Base-by-base conservation (phyloP, 805 yeast genomes). In the Candida gorgasii region DNA sequence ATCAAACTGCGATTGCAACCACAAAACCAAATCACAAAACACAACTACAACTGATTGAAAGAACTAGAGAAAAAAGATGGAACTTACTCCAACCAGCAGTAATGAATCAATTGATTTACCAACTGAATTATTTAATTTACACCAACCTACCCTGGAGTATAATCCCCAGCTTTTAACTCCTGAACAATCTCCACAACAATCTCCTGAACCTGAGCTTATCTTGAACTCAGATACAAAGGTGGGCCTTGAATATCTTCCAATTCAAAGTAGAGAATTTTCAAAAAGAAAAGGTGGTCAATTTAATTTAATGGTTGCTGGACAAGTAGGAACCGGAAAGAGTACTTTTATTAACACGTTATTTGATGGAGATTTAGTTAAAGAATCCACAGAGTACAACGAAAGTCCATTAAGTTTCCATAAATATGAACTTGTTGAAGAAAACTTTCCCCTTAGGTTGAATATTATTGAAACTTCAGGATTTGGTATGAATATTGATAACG, bases 281-380 rank as follows among this genome's bases (percentile, higher is more conserved):
- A 54, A 51, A 27, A 52, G 55, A 40, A 60, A 52, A 29, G 73
- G 73, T 0, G 64, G 54, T 6, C 46, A 44, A n/a, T 66, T 68
- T 40, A 64, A 66, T 22, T 47, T 69, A 42, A 63, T 69, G 64
- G 65, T 68, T 6, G 69, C 62, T 2, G 75, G 75, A 1, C 42
- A 30, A 8, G 34, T 44, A 45, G 73, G 73, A 13, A 56, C 61
- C 36, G 88, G 89, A 1, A 88, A 87, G 58, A 79, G 88, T 3
- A 80, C 92, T 1, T 87, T 89, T 49, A 68, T 89, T 52, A 87
- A 90, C 69, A 82, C 95, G 7, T 72, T 90, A 48, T 86, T 88
- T 60, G 82, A 31, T 29, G 18, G 36, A 15, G 19, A 37, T 3
- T 27, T 43, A 84, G 6, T 13, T 52, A 59, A 58, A 44, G 69